Evolutionary conservation across 176 grass and related monocot species (phyloP).

Genomic region (Triticum dicoccoides): DNA sequence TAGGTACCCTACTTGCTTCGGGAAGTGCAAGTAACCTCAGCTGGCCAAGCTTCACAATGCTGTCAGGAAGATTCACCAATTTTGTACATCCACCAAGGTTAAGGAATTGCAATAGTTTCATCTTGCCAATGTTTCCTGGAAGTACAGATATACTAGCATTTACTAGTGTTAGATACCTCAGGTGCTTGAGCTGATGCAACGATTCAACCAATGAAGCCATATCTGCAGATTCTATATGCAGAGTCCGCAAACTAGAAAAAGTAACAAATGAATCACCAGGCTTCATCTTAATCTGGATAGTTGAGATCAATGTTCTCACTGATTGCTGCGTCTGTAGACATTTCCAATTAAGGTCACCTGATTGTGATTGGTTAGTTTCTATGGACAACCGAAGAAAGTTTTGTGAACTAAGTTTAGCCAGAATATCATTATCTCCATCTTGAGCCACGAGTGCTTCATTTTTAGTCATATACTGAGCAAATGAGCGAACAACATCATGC

Average conservation of each 20-base stretch:
- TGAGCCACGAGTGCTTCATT: not conserved
- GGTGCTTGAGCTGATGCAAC: slow-evolving; percentile 29
- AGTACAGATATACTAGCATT: not conserved
- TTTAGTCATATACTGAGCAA: slow-evolving; percentile 10
- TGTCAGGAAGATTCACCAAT: not conserved
- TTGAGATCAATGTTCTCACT: not conserved
- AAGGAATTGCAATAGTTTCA: slow-evolving; percentile 30
- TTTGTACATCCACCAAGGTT: rapidly evolving
- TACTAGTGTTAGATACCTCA: slow-evolving; percentile 7
- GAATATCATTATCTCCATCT: not conserved
- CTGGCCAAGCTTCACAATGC: not conserved
- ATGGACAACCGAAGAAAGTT: not conserved
- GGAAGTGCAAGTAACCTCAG: not conserved
- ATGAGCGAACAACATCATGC: slow-evolving; percentile 38
- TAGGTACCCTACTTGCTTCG: not conserved
- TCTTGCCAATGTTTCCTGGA: not conserved
- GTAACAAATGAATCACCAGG: not conserved
- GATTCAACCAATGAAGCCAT: not conserved
- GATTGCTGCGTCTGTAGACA: not conserved
- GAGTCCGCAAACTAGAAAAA: not conserved
- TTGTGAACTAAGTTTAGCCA: not conserved
- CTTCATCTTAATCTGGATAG: not conserved
- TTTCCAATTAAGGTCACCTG: not conserved
- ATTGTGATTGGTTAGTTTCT: not conserved
- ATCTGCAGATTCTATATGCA: not conserved